A percentile compares a stretch with the other conserved stretches of the same genome.
phyloP scores from a whole-genome alignment of 176 grass and related monocot species.

The Aegilops bicornis region DNA sequence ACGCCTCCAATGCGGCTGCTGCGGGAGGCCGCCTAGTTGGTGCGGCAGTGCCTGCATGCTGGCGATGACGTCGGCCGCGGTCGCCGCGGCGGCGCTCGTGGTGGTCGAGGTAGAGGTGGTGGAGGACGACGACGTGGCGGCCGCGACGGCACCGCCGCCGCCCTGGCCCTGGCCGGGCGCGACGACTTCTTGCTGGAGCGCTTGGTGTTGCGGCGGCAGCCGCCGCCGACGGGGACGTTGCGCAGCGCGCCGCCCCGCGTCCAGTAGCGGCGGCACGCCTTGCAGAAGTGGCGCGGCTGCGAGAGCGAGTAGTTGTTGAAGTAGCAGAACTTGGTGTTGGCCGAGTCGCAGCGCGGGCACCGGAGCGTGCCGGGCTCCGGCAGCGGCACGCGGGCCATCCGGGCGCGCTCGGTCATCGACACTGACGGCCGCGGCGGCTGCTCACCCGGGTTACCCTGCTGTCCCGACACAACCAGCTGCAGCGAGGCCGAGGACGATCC shows the following conservation, averaged over 20 bases:
- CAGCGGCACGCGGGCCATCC: constrained; percentile 72
- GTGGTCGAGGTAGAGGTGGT: constrained; percentile 61
- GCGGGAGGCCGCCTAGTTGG: constrained; percentile 59
- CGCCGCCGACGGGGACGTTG: constrained; percentile 93
- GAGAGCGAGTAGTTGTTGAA: constrained; percentile 99
- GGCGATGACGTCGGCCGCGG: constrained; percentile 40
- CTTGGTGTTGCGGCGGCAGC: constrained; percentile 91
- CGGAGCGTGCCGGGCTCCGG: constrained; percentile 81
- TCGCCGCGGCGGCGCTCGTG: constrained; percentile 34
- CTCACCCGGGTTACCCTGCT: not conserved
- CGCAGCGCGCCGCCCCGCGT: constrained; percentile 92
- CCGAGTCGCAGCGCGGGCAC: constrained; percentile 94
- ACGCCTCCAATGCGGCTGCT: constrained; percentile 53
- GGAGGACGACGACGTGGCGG: constrained; percentile 66
- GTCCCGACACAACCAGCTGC: constrained; percentile 21
- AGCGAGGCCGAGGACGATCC: constrained; percentile 30
- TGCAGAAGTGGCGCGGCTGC: constrained; percentile 99
- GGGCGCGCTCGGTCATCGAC: constrained; percentile 81
- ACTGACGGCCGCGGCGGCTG: constrained; percentile 9
- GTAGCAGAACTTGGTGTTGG: constrained; percentile 99
- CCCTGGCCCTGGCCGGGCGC: constrained; percentile 1
- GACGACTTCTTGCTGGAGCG: constrained; percentile 69
- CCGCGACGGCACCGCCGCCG: not conserved
- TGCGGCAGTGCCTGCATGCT: constrained; percentile 43
- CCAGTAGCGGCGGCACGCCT: constrained; percentile 99